Conservation (phyloP, 176 grass and related monocot species). For the Phyllostachys edulis region DNA sequence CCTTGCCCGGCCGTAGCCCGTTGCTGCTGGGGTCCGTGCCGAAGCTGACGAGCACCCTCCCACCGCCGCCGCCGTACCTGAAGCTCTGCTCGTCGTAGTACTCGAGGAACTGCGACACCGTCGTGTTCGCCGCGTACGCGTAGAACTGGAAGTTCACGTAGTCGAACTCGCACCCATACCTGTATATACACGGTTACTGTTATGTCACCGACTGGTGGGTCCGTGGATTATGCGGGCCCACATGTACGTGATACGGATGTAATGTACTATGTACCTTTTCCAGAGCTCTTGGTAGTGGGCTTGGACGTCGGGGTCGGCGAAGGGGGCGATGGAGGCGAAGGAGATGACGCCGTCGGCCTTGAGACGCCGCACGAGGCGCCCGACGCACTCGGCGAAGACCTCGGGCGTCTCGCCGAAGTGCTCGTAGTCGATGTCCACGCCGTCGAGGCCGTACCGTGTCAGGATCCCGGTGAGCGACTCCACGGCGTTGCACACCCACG, state of each 20-base stretch:
- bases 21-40: too few relatives aligned
- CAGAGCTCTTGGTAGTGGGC: slow-evolving; percentile 37
- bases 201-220: not conserved
- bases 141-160: slow-evolving; percentile 54
- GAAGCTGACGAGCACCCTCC: too few relatives aligned
- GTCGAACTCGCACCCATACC: slow-evolving; percentile 41
- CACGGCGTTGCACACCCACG: slow-evolving; percentile 45
- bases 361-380: slow-evolving; percentile 36
- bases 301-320: slow-evolving; percentile 34
- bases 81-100: too few relatives aligned
- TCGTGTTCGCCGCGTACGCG: too few relatives aligned
- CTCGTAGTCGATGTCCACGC: slow-evolving; percentile 60
- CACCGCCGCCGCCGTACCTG: too few relatives aligned
- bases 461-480: slow-evolving; percentile 25
- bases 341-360: slow-evolving; percentile 26
- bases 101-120: too few relatives aligned
- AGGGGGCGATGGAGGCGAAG: slow-evolving; percentile 18
- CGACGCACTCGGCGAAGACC: slow-evolving; percentile 53
- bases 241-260: not conserved
- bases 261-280: not conserved
- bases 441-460: slow-evolving; percentile 34
- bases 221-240: not conserved
- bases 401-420: slow-evolving; percentile 39
- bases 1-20: too few relatives aligned
- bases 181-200: not conserved